Evolutionary conservation across 2,329 filamentous ascomycete genomes (phyloP), one percentile per base, ranked within the genome.

Genomic region (Fusarium subtropicale): DNA sequence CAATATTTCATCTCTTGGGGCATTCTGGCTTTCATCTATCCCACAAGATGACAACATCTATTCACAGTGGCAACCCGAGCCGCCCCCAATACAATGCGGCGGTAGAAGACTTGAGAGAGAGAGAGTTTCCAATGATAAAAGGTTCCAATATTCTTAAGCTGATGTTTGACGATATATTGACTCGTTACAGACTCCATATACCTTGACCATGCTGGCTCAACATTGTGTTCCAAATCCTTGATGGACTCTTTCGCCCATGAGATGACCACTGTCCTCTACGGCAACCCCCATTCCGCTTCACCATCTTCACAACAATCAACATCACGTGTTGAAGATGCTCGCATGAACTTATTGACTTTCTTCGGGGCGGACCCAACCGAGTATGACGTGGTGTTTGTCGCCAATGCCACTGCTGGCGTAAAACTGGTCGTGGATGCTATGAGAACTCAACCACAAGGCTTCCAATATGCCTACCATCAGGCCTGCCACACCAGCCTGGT

Each of bases 171-270:
- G n/a, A 9, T 28, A 11, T 39, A 39, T 55, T 69, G 15, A 69
- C 39, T n/a, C 44, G 11, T 22, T 4, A 31, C 56, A 95, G 92
- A 87, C 54, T 88, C 88, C 12, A 85, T 90, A 47, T 98, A 97
- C 78, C 90, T 98, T 59, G 95, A 98, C 74, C 94, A 98, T 90
- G 94, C 94, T 0, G 95, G 94, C n/a, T 92, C 93, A n/a, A 95
- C 94, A 0, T 83, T 92, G 1, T 93, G 92, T 76, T 84, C 93
- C 42, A 95, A 91, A 78, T 94, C 92, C 31, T 81, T 96, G 26
- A 90, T 98, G 78, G 91, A 95, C 69, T 84, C 82, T 26, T 97
- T 97, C 79, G 88, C 92, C 11, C 79, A 81, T n/a, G 92, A 96
- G 63, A 91, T 97, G 86, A 90, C 90, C 28, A 83, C 87, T 6